Conservation (phyloP, 345 rosid species). For the Capsella bursapastoris region DNA sequence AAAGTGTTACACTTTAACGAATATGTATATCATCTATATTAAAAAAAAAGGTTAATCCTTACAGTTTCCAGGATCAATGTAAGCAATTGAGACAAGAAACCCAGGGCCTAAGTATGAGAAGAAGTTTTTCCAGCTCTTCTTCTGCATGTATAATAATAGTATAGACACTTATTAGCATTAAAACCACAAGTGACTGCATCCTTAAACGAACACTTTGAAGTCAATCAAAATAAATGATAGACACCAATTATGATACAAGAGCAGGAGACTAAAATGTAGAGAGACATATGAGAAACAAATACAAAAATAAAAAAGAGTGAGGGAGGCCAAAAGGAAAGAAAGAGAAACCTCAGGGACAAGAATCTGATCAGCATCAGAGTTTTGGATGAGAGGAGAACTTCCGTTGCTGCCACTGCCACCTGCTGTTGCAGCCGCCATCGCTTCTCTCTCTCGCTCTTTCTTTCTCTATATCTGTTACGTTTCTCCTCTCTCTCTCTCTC, state of each 20-base stretch:
- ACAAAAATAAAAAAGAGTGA: background rate
- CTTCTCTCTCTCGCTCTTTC: background rate
- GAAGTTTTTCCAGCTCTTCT: conserved; percentile 81
- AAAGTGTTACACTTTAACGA: background rate
- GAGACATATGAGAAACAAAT: no score
- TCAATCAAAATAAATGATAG: background rate
- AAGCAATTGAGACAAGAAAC: conserved; percentile 87
- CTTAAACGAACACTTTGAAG: conserved; percentile 2
- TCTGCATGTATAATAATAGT: conserved; percentile 50
- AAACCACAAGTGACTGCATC: conserved; percentile 12
- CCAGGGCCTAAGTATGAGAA: conserved; percentile 90
- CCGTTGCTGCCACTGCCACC: conserved; percentile 26
- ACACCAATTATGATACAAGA: background rate
- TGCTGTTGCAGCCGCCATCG: conserved; percentile 49
- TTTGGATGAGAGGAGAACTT: conserved; percentile 63
- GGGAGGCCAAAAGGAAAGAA: background rate
- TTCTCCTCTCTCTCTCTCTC: background rate
- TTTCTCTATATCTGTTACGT: background rate
- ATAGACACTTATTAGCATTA: background rate
- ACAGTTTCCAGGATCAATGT: conserved; percentile 96
- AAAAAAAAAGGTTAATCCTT: conserved; percentile 35
- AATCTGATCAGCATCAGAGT: conserved; percentile 56
- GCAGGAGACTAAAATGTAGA: no score
- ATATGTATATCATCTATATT: background rate
- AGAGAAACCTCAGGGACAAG: conserved; percentile 72